Percentiles rank a stretch among this genome's conserved stretches.
Evolutionary conservation across 768 basidiomycete species (phyloP).

Genomic region (Chalciporus pseudorubinellus): DNA sequence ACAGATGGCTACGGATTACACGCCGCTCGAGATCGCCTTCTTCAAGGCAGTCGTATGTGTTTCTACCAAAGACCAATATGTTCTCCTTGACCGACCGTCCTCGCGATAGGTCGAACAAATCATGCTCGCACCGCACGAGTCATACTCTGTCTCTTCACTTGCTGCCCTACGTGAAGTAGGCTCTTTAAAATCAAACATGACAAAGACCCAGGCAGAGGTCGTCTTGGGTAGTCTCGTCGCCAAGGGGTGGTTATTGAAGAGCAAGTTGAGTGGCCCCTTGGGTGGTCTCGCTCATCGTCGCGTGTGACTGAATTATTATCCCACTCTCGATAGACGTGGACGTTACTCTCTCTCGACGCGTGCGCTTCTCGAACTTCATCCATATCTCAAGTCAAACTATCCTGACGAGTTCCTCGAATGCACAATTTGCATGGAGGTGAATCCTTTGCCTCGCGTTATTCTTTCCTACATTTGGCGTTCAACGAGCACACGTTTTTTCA

Average conservation of each 20-base stretch:
- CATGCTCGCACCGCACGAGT: slow-evolving; percentile 71
- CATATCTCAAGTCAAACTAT: slow-evolving; percentile 73
- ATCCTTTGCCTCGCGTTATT: slow-evolving; percentile 3
- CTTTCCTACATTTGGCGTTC: not conserved
- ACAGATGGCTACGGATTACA: slow-evolving; percentile 83
- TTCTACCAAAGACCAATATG: not conserved
- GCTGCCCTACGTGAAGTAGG: slow-evolving; percentile 72
- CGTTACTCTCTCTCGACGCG: slow-evolving; percentile 78
- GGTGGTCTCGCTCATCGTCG: not conserved
- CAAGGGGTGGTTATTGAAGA: slow-evolving; percentile 75
- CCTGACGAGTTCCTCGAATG: slow-evolving; percentile 71
- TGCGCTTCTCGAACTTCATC: slow-evolving; percentile 66
- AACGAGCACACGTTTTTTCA: slow-evolving; percentile 24
- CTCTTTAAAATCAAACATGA: slow-evolving; percentile 59
- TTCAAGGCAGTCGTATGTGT: slow-evolving; percentile 76
- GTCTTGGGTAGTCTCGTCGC: slow-evolving; percentile 79
- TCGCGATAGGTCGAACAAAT: slow-evolving; percentile 75
- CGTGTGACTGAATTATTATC: not conserved
- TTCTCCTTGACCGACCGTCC: not conserved
- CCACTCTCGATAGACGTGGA: slow-evolving; percentile 44
- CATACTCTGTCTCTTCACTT: slow-evolving; percentile 75
- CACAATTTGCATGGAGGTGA: slow-evolving; percentile 68
- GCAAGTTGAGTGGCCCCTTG: slow-evolving; percentile 53
- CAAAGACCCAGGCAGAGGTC: slow-evolving; percentile 70
- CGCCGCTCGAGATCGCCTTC: slow-evolving; percentile 72